Conservation (phyloP, 768 basidiomycete species). For the Rickenella mellea region DNA sequence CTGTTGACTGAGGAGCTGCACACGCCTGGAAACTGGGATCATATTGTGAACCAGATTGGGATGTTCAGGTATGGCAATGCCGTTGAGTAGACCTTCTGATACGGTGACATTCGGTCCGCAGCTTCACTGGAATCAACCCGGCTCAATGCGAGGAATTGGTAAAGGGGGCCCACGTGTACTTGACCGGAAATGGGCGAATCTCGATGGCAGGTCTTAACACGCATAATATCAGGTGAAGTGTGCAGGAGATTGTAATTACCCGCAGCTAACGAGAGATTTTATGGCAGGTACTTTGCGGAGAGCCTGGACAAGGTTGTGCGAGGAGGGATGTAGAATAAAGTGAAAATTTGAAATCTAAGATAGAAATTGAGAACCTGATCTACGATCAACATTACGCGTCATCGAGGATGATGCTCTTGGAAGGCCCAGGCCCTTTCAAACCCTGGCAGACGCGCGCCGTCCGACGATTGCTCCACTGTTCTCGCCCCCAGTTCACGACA, state of each 20-base stretch:
- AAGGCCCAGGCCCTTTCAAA: too few species aligned
- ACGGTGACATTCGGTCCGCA: slow-evolving; percentile 17
- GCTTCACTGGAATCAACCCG: slow-evolving; percentile 74
- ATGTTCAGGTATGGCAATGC: slow-evolving; percentile 99
- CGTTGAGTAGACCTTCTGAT: too few species aligned
- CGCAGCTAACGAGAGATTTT: too few species aligned
- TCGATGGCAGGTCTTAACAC: slow-evolving; percentile 91
- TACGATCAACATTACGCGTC: too few species aligned
- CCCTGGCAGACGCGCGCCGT: too few species aligned
- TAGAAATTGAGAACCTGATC: too few species aligned
- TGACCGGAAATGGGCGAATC: slow-evolving; percentile 83
- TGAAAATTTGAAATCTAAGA: too few species aligned
- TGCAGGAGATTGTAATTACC: background rate
- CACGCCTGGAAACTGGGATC: slow-evolving; percentile 93
- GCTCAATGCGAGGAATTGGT: slow-evolving; percentile 59
- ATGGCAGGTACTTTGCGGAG: slow-evolving; percentile 49
- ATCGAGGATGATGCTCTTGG: too few species aligned
- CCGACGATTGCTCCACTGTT: too few species aligned
- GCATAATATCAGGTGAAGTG: slow-evolving; percentile 41
- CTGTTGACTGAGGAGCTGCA: slow-evolving; percentile 68
- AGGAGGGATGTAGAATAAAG: slow-evolving; percentile 23
- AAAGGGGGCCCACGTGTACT: slow-evolving; percentile 71
- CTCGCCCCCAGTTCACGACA: too few species aligned
- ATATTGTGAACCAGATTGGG: slow-evolving; percentile 92
- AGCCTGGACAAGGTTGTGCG: slow-evolving; percentile 61